phyloP scores from a whole-genome alignment of 78 protist genomes.

The Dictyostelium brefeldianum region DNA sequence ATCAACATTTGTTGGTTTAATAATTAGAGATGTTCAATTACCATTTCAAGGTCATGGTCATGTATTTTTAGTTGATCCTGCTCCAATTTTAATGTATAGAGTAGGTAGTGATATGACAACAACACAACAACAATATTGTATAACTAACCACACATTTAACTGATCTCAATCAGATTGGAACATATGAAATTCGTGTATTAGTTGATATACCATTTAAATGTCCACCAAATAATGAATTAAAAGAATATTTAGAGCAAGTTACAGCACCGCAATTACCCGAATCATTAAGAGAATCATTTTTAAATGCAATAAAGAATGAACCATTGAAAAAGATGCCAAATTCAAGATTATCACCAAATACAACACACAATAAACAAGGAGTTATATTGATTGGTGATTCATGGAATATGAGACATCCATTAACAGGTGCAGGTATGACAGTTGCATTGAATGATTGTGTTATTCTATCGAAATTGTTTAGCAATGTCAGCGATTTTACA shows the following conservation, averaged over 20 bases:
- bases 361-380: slow-evolving; percentile 43
- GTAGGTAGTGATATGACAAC: neutral
- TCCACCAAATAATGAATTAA: slow-evolving; percentile 49
- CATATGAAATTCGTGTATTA: slow-evolving; percentile 86
- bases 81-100: slow-evolving; percentile 82
- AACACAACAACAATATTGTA: neutral
- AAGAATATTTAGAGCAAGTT: slow-evolving; percentile 8
- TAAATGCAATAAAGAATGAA: slow-evolving; percentile 20
- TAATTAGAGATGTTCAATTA: slow-evolving; percentile 33
- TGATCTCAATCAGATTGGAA: too few relatives aligned
- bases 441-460: slow-evolving; percentile 83
- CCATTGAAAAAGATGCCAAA: slow-evolving; percentile 85
- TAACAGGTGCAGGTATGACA: slow-evolving; percentile 92
- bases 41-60: slow-evolving; percentile 79
- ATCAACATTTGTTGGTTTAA: slow-evolving; percentile 67
- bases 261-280: slow-evolving; percentile 82
- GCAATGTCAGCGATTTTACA: neutral
- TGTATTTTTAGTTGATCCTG: slow-evolving; percentile 79
- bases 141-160: too few relatives aligned
- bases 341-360: slow-evolving; percentile 72
- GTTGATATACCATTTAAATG: slow-evolving; percentile 81
- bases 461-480: slow-evolving; percentile 1
- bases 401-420: slow-evolving; percentile 91
- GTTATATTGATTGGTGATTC: slow-evolving; percentile 85
- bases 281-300: slow-evolving; percentile 40